Evolutionary conservation across 2,329 filamentous ascomycete genomes (phyloP), one percentile per base, ranked within the genome.

Genomic region (Cladosporium velox): DNA sequence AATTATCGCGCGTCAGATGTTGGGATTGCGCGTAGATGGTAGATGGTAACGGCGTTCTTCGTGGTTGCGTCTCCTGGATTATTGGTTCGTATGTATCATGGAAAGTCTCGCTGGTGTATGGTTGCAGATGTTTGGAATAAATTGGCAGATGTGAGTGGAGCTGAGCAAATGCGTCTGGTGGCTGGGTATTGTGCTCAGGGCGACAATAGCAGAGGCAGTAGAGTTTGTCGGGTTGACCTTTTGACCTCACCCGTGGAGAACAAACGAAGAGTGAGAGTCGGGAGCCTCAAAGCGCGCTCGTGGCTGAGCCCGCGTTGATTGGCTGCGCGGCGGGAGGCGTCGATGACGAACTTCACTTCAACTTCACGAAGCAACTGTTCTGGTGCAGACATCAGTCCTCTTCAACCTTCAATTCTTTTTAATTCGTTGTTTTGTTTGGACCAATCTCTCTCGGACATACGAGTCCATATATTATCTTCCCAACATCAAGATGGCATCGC

Each of bases 261-360:
- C 49, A 52, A 52, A 47, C 41, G 24, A 24, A 52, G 49, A 52
- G 26, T 30, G 51, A 54, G 28, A 54, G 51, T 2, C 34, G 1
- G 2, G n/a, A 47, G 8, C 18, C 51, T 30, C 51, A 54, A 54
- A 54, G 26, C 51, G 51, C 51, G 51, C 26, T 15, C 18, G 51
- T 55, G 52, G 52, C 30, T 55, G 52, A 55, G 52, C 30, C 28
- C 52, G 52, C 52, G 52, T 32, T 32, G 52, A 55, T 55, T 55
- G 52, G 52, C 28, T 32, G 52, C 41, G 52, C 52, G 15, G 52
- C 28, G 10, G 10, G 52, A n/a, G 52, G 52, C 30, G 30, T 55
- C 57, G 21, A 62, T 62, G 49, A 55, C 61, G 51, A 47, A 55
- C 61, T 57, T 47, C 51, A 64, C 34, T 47, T 34, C 52, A 21